Evolutionary conservation across 2,329 filamentous ascomycete species (phyloP).

Genomic region (Diplodia sapinea): DNA sequence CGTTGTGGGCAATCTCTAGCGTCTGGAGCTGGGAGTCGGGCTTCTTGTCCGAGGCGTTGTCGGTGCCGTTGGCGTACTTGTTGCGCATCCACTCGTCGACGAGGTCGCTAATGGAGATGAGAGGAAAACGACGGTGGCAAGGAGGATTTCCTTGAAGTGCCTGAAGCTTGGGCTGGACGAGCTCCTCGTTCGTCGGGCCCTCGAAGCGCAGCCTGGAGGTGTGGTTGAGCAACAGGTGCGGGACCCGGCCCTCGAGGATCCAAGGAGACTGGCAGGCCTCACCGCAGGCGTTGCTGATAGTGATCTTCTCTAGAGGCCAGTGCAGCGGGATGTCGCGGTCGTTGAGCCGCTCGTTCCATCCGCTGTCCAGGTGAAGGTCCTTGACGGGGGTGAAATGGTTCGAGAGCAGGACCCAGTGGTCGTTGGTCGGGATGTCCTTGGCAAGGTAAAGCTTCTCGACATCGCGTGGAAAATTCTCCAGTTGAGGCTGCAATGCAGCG

Average conservation of each 20-base stretch:
- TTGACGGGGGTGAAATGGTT: not conserved
- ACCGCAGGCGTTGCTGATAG: not conserved
- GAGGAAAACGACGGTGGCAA: too few relatives aligned
- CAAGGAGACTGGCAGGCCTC: not conserved
- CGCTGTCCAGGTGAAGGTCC: not conserved
- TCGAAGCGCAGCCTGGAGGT: not conserved
- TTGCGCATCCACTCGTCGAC: not conserved
- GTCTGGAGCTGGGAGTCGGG: not conserved
- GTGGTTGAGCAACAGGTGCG: not conserved
- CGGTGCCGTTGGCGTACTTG: not conserved
- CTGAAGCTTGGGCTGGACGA: not conserved
- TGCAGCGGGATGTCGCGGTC: not conserved
- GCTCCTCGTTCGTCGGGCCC: not conserved
- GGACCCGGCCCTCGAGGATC: not conserved
- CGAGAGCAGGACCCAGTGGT: not conserved
- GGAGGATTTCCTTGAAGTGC: too few relatives aligned
- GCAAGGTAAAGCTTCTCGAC: not conserved
- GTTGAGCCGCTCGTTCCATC: conserved; percentile 5
- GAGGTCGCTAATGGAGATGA: not conserved
- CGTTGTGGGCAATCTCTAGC: not conserved
- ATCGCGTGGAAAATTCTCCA: not conserved
- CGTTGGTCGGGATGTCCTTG: not conserved
- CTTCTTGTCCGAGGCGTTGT: not conserved
- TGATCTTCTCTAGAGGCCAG: not conserved
- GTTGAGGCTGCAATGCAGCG: not conserved